These are phyloP conservation scores for Ampelomyces quisqualis DNA, from an alignment of 2,329 filamentous ascomycete genomes.

Conservation along the genomic window DNA sequence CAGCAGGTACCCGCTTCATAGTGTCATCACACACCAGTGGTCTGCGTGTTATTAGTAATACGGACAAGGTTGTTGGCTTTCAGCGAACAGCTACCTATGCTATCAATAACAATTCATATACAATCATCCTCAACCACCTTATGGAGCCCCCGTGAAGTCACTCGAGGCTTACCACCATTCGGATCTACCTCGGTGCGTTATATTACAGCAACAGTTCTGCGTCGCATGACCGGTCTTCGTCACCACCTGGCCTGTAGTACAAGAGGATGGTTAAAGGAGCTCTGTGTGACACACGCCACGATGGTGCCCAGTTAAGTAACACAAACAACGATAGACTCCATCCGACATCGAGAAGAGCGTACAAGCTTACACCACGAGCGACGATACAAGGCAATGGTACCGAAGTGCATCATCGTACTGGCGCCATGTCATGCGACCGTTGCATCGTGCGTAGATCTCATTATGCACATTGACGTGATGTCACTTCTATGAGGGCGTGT, in stretches of 20 bases:
- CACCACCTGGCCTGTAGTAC: not conserved
- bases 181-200: too few species aligned
- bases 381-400: not conserved
- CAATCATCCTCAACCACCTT: too few species aligned
- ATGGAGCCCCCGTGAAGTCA: too few species aligned
- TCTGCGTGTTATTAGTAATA: too few species aligned
- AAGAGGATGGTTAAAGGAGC: not conserved
- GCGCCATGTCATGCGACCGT: not conserved
- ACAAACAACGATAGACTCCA: not conserved
- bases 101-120: too few species aligned
- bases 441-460: not conserved
- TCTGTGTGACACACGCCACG: not conserved
- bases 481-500: not conserved
- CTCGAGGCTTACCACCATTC: too few species aligned
- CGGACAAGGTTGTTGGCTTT: too few species aligned
- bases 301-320: not conserved
- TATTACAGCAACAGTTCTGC: not conserved
- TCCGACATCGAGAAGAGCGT: not conserved
- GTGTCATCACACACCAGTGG: not conserved
- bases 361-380: not conserved
- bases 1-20: not conserved
- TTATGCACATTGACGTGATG: not conserved
- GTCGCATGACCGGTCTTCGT: not conserved
- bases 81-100: too few species aligned
- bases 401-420: not conserved